Evolutionary conservation across 768 basidiomycete species (phyloP).

Genomic region (Leucosporidium creatinivorum): DNA sequence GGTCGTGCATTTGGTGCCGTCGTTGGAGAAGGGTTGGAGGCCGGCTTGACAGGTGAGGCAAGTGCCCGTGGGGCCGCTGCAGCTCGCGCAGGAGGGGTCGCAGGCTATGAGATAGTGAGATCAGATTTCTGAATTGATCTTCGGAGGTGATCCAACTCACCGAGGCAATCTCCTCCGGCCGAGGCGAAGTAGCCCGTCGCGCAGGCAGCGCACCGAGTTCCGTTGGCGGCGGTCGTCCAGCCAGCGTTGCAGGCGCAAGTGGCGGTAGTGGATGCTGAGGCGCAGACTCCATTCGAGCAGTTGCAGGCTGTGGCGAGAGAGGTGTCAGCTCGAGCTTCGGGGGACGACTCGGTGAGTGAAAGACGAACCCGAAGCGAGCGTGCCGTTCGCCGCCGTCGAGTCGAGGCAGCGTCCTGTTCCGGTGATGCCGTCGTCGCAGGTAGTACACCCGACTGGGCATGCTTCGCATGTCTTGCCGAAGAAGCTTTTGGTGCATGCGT

Average conservation of each 20-base stretch:
- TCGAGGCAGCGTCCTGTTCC: conserved; percentile 66
- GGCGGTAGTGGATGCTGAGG: conserved; percentile 46
- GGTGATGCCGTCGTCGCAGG: conserved; percentile 71
- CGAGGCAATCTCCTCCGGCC: conserved; percentile 63
- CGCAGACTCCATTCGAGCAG: conserved; percentile 73
- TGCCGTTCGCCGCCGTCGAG: conserved; percentile 45
- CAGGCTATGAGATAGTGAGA: conserved; percentile 58
- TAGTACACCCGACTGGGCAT: conserved; percentile 61
- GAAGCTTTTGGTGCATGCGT: conserved; percentile 64
- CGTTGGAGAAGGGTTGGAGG: conserved; percentile 60
- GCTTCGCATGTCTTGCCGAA: conserved; percentile 65
- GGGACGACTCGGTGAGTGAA: background rate
- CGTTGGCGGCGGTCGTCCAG: conserved; percentile 56
- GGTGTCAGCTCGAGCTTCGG: conserved; percentile 28
- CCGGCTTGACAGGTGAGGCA: conserved; percentile 67
- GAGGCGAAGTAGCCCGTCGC: conserved; percentile 66
- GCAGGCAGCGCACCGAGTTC: conserved; percentile 70
- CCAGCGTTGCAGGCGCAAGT: conserved; percentile 71
- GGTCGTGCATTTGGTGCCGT: conserved; percentile 55
- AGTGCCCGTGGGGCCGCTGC: conserved; percentile 54
- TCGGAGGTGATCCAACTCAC: conserved; percentile 47
- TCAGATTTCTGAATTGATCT: background rate
- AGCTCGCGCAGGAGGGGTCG: conserved; percentile 61
- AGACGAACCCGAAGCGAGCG: conserved; percentile 25
- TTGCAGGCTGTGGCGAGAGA: conserved; percentile 54